Conservation (phyloP, 192 early-diverging fungal species). For the Borealophlyctis nickersoniae region DNA sequence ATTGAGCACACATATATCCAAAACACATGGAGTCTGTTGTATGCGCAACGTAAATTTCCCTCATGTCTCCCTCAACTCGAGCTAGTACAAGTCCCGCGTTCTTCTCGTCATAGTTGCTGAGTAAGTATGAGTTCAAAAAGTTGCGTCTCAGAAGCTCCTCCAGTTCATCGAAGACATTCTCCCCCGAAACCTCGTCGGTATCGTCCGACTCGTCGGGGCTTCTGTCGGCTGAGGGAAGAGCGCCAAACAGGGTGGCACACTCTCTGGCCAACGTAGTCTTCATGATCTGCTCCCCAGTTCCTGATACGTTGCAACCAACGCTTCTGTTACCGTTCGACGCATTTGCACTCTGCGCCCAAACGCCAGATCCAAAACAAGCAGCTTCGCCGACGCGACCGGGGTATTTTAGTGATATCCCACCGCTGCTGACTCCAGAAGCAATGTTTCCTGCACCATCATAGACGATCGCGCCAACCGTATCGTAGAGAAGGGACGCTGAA, state of each 20-base stretch:
- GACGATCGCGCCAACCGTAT: conserved; percentile 89
- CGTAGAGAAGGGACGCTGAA: conserved; percentile 40
- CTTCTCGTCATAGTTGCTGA: neutral
- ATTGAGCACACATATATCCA: too few species aligned
- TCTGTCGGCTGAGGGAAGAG: too few species aligned
- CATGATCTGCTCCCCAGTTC: conserved; percentile 86
- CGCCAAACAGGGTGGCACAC: too few species aligned
- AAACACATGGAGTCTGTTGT: too few species aligned
- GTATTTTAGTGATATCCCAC: conserved; percentile 80
- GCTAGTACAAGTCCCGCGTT: too few species aligned
- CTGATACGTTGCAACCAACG: conserved; percentile 61
- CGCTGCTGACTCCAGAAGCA: conserved; percentile 76
- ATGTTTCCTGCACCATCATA: conserved; percentile 63
- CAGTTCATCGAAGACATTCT: neutral
- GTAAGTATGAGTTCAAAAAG: neutral
- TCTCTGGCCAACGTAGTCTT: conserved; percentile 64
- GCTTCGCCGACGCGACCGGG: conserved; percentile 87
- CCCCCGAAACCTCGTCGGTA: conserved; percentile 14
- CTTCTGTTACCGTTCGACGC: conserved; percentile 4
- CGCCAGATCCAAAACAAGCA: conserved; percentile 76
- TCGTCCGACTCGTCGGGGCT: conserved; percentile 3
- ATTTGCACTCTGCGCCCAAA: conserved; percentile 65
- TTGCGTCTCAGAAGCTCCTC: neutral
- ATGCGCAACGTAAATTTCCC: too few species aligned
- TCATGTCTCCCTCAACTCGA: too few species aligned